Conservation (phyloP, 495 filamentous ascomycete species). For the Lichenothelia convexa region DNA sequence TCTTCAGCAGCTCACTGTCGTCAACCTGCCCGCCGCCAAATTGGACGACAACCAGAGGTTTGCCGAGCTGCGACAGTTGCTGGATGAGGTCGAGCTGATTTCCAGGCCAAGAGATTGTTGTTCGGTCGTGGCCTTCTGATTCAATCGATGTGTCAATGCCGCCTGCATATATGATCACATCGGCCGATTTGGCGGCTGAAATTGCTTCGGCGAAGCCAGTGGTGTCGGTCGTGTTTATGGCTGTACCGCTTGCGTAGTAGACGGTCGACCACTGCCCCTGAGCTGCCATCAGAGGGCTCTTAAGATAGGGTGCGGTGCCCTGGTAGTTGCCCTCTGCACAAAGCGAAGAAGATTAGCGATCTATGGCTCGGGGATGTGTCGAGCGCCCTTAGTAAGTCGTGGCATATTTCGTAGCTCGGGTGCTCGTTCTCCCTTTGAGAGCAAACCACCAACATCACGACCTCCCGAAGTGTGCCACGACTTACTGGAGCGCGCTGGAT, state of each 20-base stretch:
- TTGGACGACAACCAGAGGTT: constrained; percentile 33
- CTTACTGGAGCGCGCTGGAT: too few species aligned
- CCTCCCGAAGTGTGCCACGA: too few species aligned
- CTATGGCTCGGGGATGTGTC: too few species aligned
- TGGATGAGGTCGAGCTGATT: constrained; percentile 32
- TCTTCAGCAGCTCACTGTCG: constrained; percentile 8
- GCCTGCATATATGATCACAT: constrained; percentile 33
- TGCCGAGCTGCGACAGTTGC: constrained; percentile 24
- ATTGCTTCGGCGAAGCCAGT: constrained; percentile 27
- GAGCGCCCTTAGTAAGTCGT: too few species aligned
- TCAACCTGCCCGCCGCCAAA: constrained; percentile 27
- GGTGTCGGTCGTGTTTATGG: constrained; percentile 22
- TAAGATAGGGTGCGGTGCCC: constrained; percentile 33
- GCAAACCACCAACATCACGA: too few species aligned
- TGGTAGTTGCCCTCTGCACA: constrained; percentile 41
- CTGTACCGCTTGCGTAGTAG: constrained; percentile 26
- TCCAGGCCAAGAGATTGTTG: constrained; percentile 33
- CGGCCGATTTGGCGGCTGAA: constrained; percentile 27
- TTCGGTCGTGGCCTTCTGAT: constrained; percentile 30
- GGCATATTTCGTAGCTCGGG: too few species aligned
- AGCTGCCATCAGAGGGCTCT: constrained; percentile 27
- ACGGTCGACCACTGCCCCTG: constrained; percentile 22
- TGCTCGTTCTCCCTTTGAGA: too few species aligned
- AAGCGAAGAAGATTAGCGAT: too few species aligned
- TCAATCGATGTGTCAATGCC: constrained; percentile 36